A percentile compares a stretch with the other conserved stretches of the same genome.
These are phyloP conservation scores for Helminthosporium solani DNA, from an alignment of 2,329 filamentous ascomycete genomes.

Conservation along the genomic window DNA sequence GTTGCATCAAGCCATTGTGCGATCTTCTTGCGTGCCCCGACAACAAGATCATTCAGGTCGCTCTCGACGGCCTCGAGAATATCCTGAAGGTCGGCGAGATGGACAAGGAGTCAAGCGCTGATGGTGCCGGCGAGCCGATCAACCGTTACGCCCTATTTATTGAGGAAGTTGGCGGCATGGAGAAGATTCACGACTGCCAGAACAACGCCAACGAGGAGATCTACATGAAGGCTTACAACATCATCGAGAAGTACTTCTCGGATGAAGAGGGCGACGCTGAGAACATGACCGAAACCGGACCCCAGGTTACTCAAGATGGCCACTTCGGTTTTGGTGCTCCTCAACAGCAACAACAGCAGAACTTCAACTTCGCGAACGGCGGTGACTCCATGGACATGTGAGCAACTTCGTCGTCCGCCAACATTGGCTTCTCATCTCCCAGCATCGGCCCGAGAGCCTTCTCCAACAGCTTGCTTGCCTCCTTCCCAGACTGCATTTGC, in stretches of 20 bases:
- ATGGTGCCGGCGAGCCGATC: conserved; percentile 64
- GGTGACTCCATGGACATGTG: conserved; percentile 75
- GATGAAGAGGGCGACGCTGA: conserved; percentile 88
- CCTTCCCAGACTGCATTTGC: conserved; percentile 10
- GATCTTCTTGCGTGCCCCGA: conserved; percentile 94
- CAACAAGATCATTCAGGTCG: conserved; percentile 99
- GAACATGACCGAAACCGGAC: conserved; percentile 73
- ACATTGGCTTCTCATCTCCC: background rate
- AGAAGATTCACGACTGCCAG: conserved; percentile 99
- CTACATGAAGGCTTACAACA: conserved; percentile 99
- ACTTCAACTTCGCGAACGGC: conserved; percentile 90
- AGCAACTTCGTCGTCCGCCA: conserved; percentile 29
- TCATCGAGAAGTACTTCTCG: conserved; percentile 99
- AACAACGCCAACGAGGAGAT: conserved; percentile 99
- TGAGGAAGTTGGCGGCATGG: conserved; percentile 98
- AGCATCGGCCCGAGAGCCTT: conserved; percentile 7
- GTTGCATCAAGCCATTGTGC: conserved; percentile 96
- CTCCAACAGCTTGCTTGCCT: conserved; percentile 7
- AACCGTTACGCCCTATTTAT: conserved; percentile 98
- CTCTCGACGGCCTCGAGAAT: conserved; percentile 96
- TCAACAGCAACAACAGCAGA: conserved; percentile 61
- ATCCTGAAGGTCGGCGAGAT: conserved; percentile 99
- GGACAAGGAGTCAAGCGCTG: conserved; percentile 85
- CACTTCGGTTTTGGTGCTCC: conserved; percentile 76
- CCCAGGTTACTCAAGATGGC: conserved; percentile 69